Evolutionary conservation across 352 stramenopile species (phyloP), one percentile per base, ranked within the genome.

Genomic region (Phytophthora podocarpi): DNA sequence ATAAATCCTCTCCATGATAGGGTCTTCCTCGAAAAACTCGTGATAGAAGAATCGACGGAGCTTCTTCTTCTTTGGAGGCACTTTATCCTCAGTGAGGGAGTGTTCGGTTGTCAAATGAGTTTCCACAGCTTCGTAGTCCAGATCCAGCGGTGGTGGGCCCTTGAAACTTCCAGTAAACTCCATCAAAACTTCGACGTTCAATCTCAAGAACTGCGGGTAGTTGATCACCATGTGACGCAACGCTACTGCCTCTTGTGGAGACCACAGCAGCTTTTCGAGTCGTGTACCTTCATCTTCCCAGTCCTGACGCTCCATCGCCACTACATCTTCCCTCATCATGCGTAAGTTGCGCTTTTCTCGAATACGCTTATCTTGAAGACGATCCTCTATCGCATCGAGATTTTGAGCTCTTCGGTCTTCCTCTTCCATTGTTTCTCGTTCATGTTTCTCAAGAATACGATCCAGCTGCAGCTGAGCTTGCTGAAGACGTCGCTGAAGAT

Each of bases 281-380:
- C 65, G 69, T 6, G 28, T 28, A 1, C 80, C 80, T 64, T 90
- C 80, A 11, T 68, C 45, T 46, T 87, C 74, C 68, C 64, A 81
- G 28, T 85, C 72, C 23, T 87, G 74, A 0, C 61, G 49, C 31
- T 63, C 52, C 74, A 87, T 85, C 8, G 72, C 76, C 11, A 35
- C 39, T 1, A 86, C 72, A 52, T 90, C 80, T 63, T 88, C 78
- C 18, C 74, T 60, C 80, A 90, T 85, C 82, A 88, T 88, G 4
- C 51, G 51, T 27, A 84, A 18, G 7, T 73, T 79, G 20, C 43
- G 50, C 31, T 72, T 71, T 12, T 82, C 53, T 9, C 76, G 74
- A 21, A 61, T 42, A 0, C 72, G 64, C 45, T 76, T 87, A 7
- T 78, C 59, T 0, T 69, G 50, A 16, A 73, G 56, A 3, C 52